phyloP scores from a whole-genome alignment of 495 filamentous ascomycete species.

The Penicillium steckii region DNA sequence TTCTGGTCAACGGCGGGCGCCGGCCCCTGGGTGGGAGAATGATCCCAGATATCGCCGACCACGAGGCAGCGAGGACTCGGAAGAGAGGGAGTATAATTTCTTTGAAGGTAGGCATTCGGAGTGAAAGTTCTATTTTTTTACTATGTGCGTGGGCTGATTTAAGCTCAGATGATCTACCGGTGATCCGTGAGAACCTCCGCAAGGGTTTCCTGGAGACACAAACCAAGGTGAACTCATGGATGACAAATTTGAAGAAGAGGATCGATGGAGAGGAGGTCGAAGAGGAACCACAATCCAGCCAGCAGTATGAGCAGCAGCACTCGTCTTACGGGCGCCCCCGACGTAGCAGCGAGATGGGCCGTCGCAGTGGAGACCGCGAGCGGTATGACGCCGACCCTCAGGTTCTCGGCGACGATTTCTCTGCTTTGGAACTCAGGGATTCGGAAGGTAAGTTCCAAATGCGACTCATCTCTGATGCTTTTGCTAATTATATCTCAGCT shows the following conservation, averaged over 20 bases:
- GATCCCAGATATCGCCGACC: slow-evolving; percentile 31
- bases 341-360: slow-evolving; percentile 56
- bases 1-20: slow-evolving; percentile 41
- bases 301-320: slow-evolving; percentile 43
- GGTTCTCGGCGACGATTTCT: slow-evolving; percentile 87
- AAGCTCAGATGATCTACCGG: slow-evolving; percentile 78
- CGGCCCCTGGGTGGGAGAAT: slow-evolving; percentile 45
- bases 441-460: slow-evolving; percentile 57
- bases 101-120: slow-evolving; percentile 63
- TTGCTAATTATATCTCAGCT: slow-evolving; percentile 34
- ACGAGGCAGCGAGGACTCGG: slow-evolving; percentile 42
- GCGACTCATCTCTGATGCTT: slow-evolving; percentile 12
- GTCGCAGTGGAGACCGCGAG: slow-evolving; percentile 77
- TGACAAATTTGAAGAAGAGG: slow-evolving; percentile 83
- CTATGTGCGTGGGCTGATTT: slow-evolving; percentile 8
- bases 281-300: slow-evolving; percentile 39
- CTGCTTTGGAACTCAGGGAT: slow-evolving; percentile 77
- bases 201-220: slow-evolving; percentile 97
- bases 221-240: slow-evolving; percentile 88
- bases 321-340: slow-evolving; percentile 40
- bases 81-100: slow-evolving; percentile 77
- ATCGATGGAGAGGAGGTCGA: slow-evolving; percentile 81
- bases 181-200: slow-evolving; percentile 88
- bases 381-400: slow-evolving; percentile 96
- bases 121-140: neutral